phyloP scores from a whole-genome alignment of 305 asterid genomes.

The Fraxinus dipetala region DNA sequence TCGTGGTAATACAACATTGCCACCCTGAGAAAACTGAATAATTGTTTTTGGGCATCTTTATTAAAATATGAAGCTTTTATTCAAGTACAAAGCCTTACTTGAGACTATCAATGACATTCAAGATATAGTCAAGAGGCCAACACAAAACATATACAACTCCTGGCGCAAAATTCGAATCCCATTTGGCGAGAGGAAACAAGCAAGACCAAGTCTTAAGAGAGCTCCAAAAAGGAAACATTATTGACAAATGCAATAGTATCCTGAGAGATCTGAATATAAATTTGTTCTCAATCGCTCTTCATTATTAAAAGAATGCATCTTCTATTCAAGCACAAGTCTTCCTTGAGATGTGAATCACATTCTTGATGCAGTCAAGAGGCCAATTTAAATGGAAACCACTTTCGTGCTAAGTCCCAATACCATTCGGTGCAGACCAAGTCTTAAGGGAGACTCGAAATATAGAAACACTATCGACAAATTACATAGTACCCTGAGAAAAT shows the following conservation, averaged over 20 bases:
- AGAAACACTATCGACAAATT: background rate
- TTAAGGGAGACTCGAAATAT: background rate
- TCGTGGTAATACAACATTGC: conserved; percentile 21
- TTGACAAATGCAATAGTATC: conserved; percentile 17
- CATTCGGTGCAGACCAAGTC: background rate
- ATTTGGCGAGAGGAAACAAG: conserved; percentile 7
- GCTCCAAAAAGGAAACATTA: conserved; percentile 9
- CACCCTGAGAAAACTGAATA: conserved; percentile 29
- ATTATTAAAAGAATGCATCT: background rate
- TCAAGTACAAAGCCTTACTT: conserved; percentile 29
- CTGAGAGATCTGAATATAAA: background rate
- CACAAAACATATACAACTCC: conserved; percentile 26
- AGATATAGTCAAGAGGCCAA: conserved; percentile 23
- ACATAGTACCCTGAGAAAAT: background rate
- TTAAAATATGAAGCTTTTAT: conserved; percentile 11
- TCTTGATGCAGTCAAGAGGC: background rate
- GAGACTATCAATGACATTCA: conserved; percentile 27
- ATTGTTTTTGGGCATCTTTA: conserved; percentile 19
- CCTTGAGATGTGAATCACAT: background rate
- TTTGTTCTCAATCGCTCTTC: background rate
- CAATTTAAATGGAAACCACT: background rate
- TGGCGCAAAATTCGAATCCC: conserved; percentile 14
- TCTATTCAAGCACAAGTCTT: background rate
- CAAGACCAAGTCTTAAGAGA: conserved; percentile 25
- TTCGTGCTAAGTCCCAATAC: background rate